These are phyloP conservation scores for Rubia occidens DNA, from an alignment of 305 asterid genomes.

Conservation along the genomic window DNA sequence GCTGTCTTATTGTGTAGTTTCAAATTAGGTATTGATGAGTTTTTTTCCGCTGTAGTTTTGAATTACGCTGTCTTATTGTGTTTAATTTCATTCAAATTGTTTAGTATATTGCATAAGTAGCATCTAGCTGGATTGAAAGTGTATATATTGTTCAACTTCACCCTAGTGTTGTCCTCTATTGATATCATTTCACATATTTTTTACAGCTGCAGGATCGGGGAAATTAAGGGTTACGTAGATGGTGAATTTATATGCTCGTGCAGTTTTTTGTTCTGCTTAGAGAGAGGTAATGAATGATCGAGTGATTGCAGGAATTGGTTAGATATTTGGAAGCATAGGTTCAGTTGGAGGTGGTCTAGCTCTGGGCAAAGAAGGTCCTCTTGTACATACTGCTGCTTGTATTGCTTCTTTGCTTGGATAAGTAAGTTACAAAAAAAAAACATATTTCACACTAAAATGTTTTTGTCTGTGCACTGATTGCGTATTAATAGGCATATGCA, in stretches of 20 bases:
- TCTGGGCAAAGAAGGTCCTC: slow-evolving; percentile 99
- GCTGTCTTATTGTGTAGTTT: too few relatives aligned
- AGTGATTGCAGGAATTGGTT: slow-evolving; percentile 63
- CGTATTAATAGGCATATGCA: not conserved
- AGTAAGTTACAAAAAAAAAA: slow-evolving; percentile 37
- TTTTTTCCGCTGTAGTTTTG: too few relatives aligned
- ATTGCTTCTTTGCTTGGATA: slow-evolving; percentile 99
- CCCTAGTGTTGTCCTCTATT: slow-evolving; percentile 78
- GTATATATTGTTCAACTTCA: slow-evolving; percentile 73
- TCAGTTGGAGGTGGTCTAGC: slow-evolving; percentile 99
- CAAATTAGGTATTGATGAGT: too few relatives aligned
- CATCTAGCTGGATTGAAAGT: slow-evolving; percentile 79
- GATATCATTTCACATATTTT: slow-evolving; percentile 67
- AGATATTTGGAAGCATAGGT: slow-evolving; percentile 99
- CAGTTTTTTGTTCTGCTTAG: slow-evolving; percentile 3
- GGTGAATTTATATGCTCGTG: slow-evolving; percentile 30
- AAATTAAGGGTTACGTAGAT: slow-evolving; percentile 92
- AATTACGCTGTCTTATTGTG: too few relatives aligned
- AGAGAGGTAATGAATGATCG: slow-evolving; percentile 15
- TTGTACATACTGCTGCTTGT: slow-evolving; percentile 96
- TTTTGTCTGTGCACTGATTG: not conserved
- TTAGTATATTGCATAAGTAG: slow-evolving; percentile 40
- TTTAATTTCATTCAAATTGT: too few relatives aligned
- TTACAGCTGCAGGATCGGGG: slow-evolving; percentile 98
- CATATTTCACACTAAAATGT: not conserved